phyloP scores from a whole-genome alignment of 768 basidiomycete genomes.

The Leccinellum luteum region DNA sequence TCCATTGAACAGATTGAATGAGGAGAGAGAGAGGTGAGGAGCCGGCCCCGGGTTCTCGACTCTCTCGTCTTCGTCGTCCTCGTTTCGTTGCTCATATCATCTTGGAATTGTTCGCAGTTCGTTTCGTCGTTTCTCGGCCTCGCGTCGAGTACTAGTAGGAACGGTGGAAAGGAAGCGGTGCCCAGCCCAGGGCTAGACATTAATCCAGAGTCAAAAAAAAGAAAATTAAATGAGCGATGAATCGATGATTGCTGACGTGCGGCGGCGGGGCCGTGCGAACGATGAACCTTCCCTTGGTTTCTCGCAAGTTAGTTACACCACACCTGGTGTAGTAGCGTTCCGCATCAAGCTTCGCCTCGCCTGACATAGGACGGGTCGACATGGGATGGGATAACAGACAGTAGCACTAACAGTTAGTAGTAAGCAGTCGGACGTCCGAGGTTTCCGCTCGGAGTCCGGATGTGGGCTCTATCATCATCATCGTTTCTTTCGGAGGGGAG shows the following conservation, averaged over 20 bases:
- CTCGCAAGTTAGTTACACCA: neutral
- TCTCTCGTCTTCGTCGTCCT: neutral
- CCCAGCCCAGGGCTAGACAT: neutral
- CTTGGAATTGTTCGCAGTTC: neutral
- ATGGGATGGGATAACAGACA: neutral
- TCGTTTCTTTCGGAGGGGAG: neutral
- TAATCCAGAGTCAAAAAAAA: neutral
- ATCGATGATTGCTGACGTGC: no score
- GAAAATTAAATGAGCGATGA: neutral
- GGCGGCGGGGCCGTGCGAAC: neutral
- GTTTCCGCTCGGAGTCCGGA: slow-evolving; percentile 11
- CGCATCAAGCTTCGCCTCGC: neutral
- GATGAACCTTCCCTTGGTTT: neutral
- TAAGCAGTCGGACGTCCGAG: slow-evolving; percentile 2
- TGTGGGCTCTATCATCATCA: neutral
- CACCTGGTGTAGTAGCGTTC: neutral
- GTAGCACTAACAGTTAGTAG: neutral
- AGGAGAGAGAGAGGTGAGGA: no score
- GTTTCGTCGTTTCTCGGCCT: neutral
- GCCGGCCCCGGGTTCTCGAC: no score
- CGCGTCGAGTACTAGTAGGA: neutral
- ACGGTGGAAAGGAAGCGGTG: neutral
- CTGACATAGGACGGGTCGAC: neutral
- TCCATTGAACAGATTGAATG: neutral
- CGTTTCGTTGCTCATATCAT: neutral